Evolutionary conservation across 2,329 filamentous ascomycete genomes (phyloP).

Genomic region (Aspergillus novoparasiticus): DNA sequence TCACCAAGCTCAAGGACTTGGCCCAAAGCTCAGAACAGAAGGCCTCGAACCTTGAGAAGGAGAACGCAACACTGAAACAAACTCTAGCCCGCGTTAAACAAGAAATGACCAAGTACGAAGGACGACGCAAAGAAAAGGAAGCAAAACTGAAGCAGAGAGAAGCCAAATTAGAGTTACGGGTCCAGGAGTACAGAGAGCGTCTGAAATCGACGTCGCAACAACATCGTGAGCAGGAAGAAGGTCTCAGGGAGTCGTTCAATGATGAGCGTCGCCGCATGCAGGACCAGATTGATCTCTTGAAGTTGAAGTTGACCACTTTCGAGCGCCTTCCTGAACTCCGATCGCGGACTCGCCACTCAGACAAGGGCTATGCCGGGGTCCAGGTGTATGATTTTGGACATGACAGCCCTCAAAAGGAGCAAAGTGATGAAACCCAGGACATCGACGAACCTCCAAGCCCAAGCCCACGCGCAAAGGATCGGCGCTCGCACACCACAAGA

Average conservation of each 20-base stretch:
- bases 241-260: constrained; percentile 35
- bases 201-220: constrained; percentile 38
- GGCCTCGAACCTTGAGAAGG: constrained; percentile 42
- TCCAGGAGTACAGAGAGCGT: constrained; percentile 45
- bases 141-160: constrained; percentile 44
- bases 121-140: constrained; percentile 46
- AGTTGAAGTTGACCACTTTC: constrained; percentile 31
- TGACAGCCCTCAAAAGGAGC: constrained; percentile 21
- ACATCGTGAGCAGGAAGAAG: constrained; percentile 40
- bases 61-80: constrained; percentile 45
- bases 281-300: constrained; percentile 41
- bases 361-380: constrained; percentile 34
- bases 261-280: constrained; percentile 44
- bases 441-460: constrained; percentile 37
- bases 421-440: constrained; percentile 33
- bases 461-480: constrained; percentile 38
- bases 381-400: constrained; percentile 30
- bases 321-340: constrained; percentile 29
- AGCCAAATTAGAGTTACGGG: constrained; percentile 40
- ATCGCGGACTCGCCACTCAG: constrained; percentile 23
- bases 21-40: constrained; percentile 45
- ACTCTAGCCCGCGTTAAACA: constrained; percentile 44
- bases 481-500: constrained; percentile 17
- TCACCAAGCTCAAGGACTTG: constrained; percentile 37
- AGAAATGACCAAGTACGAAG: constrained; percentile 46